Evolutionary conservation across 176 grass and related monocot genomes (phyloP).

Genomic region (Cenchrus purpureus): DNA sequence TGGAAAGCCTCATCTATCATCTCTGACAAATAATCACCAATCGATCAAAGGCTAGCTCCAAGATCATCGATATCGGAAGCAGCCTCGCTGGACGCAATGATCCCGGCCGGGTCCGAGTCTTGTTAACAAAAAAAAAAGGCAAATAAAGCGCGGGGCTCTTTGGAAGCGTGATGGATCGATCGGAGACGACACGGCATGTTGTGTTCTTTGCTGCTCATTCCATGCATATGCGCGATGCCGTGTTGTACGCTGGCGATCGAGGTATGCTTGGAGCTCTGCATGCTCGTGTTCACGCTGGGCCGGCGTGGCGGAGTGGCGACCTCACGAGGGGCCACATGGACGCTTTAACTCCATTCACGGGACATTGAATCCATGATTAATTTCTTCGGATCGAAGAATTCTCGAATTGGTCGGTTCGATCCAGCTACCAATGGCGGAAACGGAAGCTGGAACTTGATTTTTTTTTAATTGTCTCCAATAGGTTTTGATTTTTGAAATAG

Average conservation of each 20-base stretch:
- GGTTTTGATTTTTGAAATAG: not conserved
- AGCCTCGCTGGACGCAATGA: not conserved
- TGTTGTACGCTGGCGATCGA: not conserved
- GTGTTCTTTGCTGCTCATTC: no score
- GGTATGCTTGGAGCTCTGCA: no score
- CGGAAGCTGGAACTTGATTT: not conserved
- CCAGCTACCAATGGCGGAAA: not conserved
- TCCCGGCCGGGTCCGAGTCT: not conserved
- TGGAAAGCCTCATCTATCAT: not conserved
- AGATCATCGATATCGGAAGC: not conserved
- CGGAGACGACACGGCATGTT: not conserved
- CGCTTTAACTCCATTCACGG: not conserved
- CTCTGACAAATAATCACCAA: not conserved
- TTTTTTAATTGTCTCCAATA: not conserved
- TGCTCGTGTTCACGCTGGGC: not conserved
- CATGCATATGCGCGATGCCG: not conserved
- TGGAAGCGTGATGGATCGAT: not conserved
- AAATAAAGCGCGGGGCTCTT: not conserved
- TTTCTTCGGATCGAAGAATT: conserved; percentile 6
- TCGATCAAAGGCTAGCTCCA: not conserved
- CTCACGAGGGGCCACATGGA: conserved; percentile 44
- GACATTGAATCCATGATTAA: not conserved
- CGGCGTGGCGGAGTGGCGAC: not conserved
- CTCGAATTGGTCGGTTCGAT: not conserved
- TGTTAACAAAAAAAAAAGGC: not conserved